A percentile compares a stretch with the other conserved stretches of the same genome.
Evolutionary conservation across 2,329 filamentous ascomycete species (phyloP).

Genomic region (Paecilomyces variotii): DNA sequence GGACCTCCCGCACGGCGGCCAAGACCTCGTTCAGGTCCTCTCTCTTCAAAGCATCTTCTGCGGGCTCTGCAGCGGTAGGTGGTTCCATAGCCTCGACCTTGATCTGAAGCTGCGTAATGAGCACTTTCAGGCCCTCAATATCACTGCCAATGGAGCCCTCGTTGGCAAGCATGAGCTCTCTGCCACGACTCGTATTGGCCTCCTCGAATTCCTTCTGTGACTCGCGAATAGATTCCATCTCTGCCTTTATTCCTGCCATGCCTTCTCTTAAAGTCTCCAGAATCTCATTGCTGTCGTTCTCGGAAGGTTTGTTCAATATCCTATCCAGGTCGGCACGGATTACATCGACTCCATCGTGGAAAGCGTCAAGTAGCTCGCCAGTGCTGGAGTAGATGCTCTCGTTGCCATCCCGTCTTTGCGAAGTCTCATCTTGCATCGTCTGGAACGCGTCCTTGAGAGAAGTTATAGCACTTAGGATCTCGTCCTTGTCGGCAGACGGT

Average conservation of each 20-base stretch:
- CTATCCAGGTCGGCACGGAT: constrained; percentile 68
- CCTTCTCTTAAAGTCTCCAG: constrained; percentile 80
- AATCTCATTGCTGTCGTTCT: constrained; percentile 83
- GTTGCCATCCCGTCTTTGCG: constrained; percentile 46
- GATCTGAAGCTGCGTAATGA: constrained; percentile 72
- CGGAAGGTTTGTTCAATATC: constrained; percentile 68
- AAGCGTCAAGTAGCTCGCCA: constrained; percentile 51
- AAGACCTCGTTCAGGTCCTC: constrained; percentile 41
- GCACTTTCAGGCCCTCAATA: constrained; percentile 74
- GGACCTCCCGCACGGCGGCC: constrained; percentile 43
- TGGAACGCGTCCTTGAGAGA: constrained; percentile 37
- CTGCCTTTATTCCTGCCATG: constrained; percentile 63
- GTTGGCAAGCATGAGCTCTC: constrained; percentile 51
- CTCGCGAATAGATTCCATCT: constrained; percentile 71
- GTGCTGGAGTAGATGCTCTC: constrained; percentile 48
- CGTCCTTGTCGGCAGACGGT: constrained; percentile 48
- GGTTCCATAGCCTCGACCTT: constrained; percentile 73
- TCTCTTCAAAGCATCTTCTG: constrained; percentile 37
- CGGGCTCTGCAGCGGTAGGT: constrained; percentile 29
- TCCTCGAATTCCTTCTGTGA: constrained; percentile 42
- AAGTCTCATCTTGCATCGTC: constrained; percentile 42
- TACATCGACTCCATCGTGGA: constrained; percentile 63
- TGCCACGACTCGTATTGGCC: constrained; percentile 42
- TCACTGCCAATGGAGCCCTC: constrained; percentile 54
- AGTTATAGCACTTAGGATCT: constrained; percentile 55